These are phyloP conservation scores for Fragaria nilgerrensis DNA, from an alignment of 306 rosid species.

Conservation along the genomic window DNA sequence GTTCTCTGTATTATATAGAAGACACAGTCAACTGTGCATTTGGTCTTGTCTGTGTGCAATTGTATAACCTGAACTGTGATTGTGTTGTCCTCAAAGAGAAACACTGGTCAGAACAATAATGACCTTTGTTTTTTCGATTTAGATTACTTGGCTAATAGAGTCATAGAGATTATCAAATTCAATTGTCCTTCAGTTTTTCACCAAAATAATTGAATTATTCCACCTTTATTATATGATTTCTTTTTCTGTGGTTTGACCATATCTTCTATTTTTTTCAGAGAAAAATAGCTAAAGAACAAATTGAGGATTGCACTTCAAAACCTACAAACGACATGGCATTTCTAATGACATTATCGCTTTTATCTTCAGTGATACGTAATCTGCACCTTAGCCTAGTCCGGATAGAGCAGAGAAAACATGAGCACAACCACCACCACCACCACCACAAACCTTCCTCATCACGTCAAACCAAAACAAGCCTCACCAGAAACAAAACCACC, in stretches of 20 bases:
- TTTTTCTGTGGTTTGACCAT: not conserved
- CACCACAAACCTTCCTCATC: slow-evolving; percentile 35
- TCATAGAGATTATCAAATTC: not conserved
- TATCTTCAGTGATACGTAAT: not conserved
- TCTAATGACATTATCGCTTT: not conserved
- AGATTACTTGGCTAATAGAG: not conserved
- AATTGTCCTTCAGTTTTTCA: not conserved
- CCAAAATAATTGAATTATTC: not conserved
- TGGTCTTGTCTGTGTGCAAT: not conserved
- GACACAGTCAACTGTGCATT: not conserved
- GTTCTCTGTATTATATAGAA: not conserved
- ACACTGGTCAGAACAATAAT: not conserved
- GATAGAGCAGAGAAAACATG: slow-evolving; percentile 31
- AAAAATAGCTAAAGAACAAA: not conserved
- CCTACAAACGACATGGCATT: not conserved
- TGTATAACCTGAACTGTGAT: not conserved
- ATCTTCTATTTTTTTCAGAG: no score
- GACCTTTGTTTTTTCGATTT: not conserved
- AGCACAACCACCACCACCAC: slow-evolving; percentile 29
- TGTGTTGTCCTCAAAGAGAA: not conserved
- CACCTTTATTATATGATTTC: not conserved
- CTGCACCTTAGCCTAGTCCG: not conserved
- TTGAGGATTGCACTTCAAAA: not conserved
- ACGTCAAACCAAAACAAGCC: slow-evolving; percentile 14
- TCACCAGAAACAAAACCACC: slow-evolving; percentile 20